These are phyloP conservation scores for Neurospora tetraspora DNA, from an alignment of 495 filamentous ascomycete species.

Conservation along the genomic window DNA sequence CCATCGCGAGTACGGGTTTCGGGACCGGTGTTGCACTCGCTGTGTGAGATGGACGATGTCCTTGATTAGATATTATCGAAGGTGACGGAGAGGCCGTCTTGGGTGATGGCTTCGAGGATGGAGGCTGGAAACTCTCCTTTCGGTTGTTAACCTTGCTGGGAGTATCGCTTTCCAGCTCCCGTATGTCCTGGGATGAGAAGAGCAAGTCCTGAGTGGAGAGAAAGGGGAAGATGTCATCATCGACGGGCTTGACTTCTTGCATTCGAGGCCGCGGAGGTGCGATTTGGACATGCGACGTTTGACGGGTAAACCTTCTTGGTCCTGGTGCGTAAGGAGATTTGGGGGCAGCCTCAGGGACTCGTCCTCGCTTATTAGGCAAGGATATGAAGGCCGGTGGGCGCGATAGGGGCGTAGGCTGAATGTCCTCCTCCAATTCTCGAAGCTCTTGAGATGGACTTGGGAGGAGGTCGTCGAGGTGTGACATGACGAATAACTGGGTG, in stretches of 20 bases:
- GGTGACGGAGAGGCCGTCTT: background rate
- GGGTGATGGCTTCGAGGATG: background rate
- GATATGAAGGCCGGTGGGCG: no score
- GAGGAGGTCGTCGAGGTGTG: slow-evolving; percentile 37
- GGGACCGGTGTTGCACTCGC: background rate
- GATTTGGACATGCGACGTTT: background rate
- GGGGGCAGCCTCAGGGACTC: no score
- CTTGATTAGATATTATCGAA: background rate
- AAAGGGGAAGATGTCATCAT: slow-evolving; percentile 17
- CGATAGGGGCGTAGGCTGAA: no score
- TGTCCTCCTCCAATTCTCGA: slow-evolving; percentile 21
- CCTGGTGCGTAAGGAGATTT: no score
- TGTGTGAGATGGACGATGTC: no score
- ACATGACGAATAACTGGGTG: background rate
- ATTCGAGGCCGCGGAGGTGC: background rate
- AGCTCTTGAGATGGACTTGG: slow-evolving; percentile 38
- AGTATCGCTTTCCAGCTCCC: slow-evolving; percentile 26
- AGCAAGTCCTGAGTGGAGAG: slow-evolving; percentile 36
- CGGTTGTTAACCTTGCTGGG: slow-evolving; percentile 1
- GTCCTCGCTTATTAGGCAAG: no score
- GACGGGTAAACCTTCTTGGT: background rate
- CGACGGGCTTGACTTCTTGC: background rate
- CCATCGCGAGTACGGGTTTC: background rate
- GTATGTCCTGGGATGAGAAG: slow-evolving; percentile 38
- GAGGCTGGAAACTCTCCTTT: background rate